Percentiles rank a stretch among this genome's conserved stretches.
phyloP scores from a whole-genome alignment of 768 basidiomycete genomes.

The Daedaleopsis sinensis region DNA sequence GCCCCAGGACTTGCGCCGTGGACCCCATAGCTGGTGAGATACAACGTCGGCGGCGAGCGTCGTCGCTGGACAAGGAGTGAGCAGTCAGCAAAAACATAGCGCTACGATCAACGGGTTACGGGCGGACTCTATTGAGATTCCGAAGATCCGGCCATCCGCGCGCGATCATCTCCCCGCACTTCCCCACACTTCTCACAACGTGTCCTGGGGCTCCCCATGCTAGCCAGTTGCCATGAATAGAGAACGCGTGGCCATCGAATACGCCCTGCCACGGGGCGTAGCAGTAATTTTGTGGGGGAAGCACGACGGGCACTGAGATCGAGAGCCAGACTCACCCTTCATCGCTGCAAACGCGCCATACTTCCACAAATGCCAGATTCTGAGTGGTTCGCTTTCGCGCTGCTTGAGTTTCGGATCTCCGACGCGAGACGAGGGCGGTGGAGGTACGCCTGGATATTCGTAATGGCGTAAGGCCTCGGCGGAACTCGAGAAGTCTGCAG shows the following conservation, averaged over 20 bases:
- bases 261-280: background rate
- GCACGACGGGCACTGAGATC: background rate
- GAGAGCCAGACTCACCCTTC: conserved; percentile 56
- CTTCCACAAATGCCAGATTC: conserved; percentile 74
- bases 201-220: background rate
- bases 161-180: conserved; percentile 24
- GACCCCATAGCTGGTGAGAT: conserved; percentile 82
- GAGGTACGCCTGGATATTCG: conserved; percentile 64
- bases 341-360: conserved; percentile 51
- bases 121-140: background rate
- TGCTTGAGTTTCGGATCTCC: conserved; percentile 64
- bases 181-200: conserved; percentile 4
- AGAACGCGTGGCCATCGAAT: background rate
- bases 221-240: background rate
- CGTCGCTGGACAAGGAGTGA: conserved; percentile 33
- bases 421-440: conserved; percentile 73
- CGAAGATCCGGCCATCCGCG: conserved; percentile 3
- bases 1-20: conserved; percentile 89
- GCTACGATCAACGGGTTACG: no score
- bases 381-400: conserved; percentile 54
- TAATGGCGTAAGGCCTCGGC: conserved; percentile 50
- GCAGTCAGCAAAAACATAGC: no score
- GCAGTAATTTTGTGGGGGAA: background rate
- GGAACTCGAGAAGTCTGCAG: conserved; percentile 11
- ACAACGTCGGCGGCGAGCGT: conserved; percentile 68